phyloP scores from a whole-genome alignment of 768 basidiomycete genomes.

The Naganishia vaughanmartiniae region DNA sequence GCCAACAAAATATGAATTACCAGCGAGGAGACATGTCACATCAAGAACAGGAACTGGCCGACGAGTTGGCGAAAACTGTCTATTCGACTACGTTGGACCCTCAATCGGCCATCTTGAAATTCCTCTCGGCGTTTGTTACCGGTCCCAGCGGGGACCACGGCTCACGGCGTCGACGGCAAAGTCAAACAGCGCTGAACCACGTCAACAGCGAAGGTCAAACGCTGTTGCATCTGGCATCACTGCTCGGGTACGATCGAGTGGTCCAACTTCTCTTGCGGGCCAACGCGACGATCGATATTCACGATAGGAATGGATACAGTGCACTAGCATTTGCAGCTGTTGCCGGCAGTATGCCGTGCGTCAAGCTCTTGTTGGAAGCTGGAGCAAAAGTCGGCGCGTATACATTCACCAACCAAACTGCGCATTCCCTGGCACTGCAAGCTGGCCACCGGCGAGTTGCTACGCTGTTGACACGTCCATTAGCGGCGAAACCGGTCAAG shows the following conservation, averaged over 20 bases:
- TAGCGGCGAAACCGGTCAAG: not conserved
- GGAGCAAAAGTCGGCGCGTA: constrained; percentile 64
- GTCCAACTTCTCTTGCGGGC: constrained; percentile 69
- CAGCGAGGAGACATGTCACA: constrained; percentile 1
- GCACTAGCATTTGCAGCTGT: constrained; percentile 82
- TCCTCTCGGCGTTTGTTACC: constrained; percentile 67
- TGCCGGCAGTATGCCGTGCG: constrained; percentile 63
- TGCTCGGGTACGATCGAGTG: constrained; percentile 72
- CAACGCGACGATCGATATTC: constrained; percentile 72
- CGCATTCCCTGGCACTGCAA: constrained; percentile 52
- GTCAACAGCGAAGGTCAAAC: constrained; percentile 73
- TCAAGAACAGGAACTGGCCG: constrained; percentile 25
- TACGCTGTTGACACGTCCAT: constrained; percentile 30
- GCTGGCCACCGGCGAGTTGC: constrained; percentile 51
- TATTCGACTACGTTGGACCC: constrained; percentile 55
- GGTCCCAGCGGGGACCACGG: constrained; percentile 55
- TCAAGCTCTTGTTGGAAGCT: constrained; percentile 66
- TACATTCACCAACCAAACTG: constrained; percentile 51
- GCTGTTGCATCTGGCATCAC: constrained; percentile 78
- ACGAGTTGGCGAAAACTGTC: constrained; percentile 32
- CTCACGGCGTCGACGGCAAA: constrained; percentile 47
- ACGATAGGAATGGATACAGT: constrained; percentile 87
- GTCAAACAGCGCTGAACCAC: constrained; percentile 65
- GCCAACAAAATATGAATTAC: not conserved
- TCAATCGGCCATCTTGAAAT: constrained; percentile 72